These are phyloP conservation scores for Arabidopsis lyrata DNA, from an alignment of 441 rosid species.

Conservation along the genomic window DNA sequence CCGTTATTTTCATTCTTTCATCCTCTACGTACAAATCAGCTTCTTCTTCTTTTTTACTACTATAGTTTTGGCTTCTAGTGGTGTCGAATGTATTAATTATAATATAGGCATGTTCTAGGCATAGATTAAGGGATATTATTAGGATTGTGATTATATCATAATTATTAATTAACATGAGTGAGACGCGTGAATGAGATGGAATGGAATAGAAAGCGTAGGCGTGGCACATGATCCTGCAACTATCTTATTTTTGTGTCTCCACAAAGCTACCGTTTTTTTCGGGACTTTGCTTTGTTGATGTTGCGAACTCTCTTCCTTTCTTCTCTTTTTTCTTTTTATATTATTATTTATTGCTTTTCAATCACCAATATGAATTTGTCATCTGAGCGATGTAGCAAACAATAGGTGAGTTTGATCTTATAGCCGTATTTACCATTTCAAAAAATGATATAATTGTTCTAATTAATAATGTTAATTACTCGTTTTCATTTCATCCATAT, in stretches of 20 bases:
- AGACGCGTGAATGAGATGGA: slow-evolving; percentile 45
- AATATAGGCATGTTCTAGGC: slow-evolving; percentile 42
- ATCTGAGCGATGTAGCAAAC: too few relatives aligned
- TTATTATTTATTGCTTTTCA: too few relatives aligned
- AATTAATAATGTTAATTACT: not conserved
- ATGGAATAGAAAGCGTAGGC: slow-evolving; percentile 43
- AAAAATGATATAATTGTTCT: not conserved
- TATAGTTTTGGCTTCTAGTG: slow-evolving; percentile 38
- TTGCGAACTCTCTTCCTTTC: slow-evolving; percentile 38
- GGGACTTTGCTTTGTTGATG: slow-evolving; percentile 43
- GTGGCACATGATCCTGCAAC: slow-evolving; percentile 49
- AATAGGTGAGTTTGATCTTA: not conserved
- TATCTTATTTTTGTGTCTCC: slow-evolving; percentile 44
- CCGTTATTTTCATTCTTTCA: slow-evolving; percentile 49
- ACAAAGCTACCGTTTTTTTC: slow-evolving; percentile 44
- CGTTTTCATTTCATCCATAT: not conserved
- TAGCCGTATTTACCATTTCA: not conserved
- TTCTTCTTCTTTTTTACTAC: not conserved
- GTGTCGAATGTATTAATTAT: slow-evolving; percentile 26
- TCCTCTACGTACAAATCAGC: slow-evolving; percentile 33
- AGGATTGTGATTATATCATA: slow-evolving; percentile 22
- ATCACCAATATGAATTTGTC: too few relatives aligned
- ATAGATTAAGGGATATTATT: slow-evolving; percentile 44
- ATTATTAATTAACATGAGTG: not conserved
- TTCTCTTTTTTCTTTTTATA: not conserved